Conservation (phyloP, 1,284 basidiomycete species). For the Cryptococcus sp. region DNA sequence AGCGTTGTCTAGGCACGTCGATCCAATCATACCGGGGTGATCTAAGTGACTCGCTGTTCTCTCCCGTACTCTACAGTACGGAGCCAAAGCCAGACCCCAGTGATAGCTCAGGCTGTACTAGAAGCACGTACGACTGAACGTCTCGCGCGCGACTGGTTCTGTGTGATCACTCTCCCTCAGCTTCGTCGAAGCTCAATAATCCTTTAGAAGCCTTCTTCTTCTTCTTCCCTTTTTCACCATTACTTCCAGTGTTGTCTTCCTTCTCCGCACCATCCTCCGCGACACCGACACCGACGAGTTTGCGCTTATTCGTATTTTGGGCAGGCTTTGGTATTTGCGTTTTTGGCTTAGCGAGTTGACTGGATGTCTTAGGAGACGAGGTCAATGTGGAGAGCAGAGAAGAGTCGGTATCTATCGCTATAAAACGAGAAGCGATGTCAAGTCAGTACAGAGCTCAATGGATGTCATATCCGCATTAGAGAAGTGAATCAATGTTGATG, state of each 20-base stretch:
- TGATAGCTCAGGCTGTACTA: no score
- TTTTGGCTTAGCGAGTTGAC: conserved; percentile 10
- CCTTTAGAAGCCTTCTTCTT: conserved; percentile 47
- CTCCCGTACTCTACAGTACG: no score
- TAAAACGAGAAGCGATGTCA: no score
- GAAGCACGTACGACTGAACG: not conserved
- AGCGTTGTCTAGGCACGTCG: no score
- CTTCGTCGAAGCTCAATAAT: conserved; percentile 49
- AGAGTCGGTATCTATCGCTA: no score
- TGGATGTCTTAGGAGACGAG: not conserved
- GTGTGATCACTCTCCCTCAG: conserved; percentile 30
- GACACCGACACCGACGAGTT: conserved; percentile 32
- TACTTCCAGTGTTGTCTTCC: conserved; percentile 7
- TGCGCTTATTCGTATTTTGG: conserved; percentile 35
- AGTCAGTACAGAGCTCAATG: no score
- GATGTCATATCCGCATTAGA: no score
- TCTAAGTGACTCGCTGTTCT: no score
- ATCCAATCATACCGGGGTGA: no score
- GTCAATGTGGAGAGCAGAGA: no score
- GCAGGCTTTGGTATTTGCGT: conserved; percentile 15
- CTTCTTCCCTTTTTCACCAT: conserved; percentile 41
- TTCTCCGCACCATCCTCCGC: conserved; percentile 6
- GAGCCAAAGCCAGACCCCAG: no score
- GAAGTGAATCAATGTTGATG: no score
- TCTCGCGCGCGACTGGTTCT: not conserved